These are phyloP conservation scores for Houttuynia cordata DNA, from an alignment of 164 flowering plant genomes.

Conservation along the genomic window DNA sequence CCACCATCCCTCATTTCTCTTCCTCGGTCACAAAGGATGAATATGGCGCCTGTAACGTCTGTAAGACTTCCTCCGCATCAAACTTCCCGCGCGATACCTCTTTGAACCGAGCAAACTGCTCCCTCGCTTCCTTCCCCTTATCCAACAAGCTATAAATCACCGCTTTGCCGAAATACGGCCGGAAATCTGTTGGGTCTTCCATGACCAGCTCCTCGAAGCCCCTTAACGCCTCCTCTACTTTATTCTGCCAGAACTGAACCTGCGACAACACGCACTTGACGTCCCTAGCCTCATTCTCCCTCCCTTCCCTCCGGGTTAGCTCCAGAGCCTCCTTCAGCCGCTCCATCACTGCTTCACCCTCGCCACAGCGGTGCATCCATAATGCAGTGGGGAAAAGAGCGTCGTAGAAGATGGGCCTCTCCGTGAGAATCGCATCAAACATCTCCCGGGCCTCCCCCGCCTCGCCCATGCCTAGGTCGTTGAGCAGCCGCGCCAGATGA, in stretches of 20 bases:
- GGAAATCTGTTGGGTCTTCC: conserved; percentile 69
- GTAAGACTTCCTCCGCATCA: conserved; percentile 62
- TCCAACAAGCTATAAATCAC: conserved; percentile 66
- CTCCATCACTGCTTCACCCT: conserved; percentile 44
- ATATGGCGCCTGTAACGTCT: conserved; percentile 54
- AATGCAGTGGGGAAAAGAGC: conserved; percentile 73
- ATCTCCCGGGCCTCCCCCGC: conserved; percentile 37
- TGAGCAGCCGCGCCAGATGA: conserved; percentile 45
- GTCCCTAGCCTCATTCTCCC: conserved; percentile 48
- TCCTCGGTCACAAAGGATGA: conserved; percentile 41
- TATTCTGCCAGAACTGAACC: conserved; percentile 63
- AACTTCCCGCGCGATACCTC: conserved; percentile 59
- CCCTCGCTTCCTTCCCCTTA: conserved; percentile 55
- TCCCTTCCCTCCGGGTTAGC: conserved; percentile 36
- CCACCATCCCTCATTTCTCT: conserved; percentile 24
- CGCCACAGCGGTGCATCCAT: conserved; percentile 64
- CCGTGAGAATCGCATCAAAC: conserved; percentile 57
- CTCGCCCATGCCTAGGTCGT: conserved; percentile 53
- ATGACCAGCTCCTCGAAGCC: conserved; percentile 41
- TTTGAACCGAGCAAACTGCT: conserved; percentile 54
- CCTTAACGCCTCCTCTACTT: conserved; percentile 60
- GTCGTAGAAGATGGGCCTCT: conserved; percentile 51
- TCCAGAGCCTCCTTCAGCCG: conserved; percentile 48
- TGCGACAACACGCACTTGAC: conserved; percentile 73
- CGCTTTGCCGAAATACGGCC: conserved; percentile 70